Evolutionary conservation across 2,329 filamentous ascomycete genomes (phyloP), one percentile per base, ranked within the genome.

Genomic region (Drechmeria coniospora): DNA sequence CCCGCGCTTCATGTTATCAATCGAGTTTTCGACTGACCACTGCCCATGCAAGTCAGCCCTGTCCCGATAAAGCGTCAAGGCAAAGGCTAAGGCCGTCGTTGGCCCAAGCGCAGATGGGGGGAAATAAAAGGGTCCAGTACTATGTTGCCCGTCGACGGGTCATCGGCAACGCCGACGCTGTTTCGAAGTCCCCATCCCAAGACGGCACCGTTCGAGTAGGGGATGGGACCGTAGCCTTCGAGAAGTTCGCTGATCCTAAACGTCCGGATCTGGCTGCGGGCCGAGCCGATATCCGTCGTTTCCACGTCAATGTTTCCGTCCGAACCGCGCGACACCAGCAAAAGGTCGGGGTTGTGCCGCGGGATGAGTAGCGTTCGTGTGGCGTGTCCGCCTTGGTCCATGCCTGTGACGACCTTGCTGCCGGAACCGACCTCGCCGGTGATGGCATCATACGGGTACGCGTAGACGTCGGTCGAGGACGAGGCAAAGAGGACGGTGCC

Each of bases 131-230:
- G 25, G 12, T 27, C 17, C 24, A 28, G 28, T 34, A 45, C 43
- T 28, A 68, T 55, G 13, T 54, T 51, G 4, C 64, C 60, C 2
- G 57, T 58, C 6, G 43, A 32, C 3, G 55, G 59, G 32, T 77
- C 57, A 45, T 77, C 72, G 16, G 59, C 73, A 4, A 81, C 51
- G 10, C 76, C 76, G 3, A 80, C 74, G 3, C 68, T 70, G 47
- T 82, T 82, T 16, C 76, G 60, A 15, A 82, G 56, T 12, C 77
- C 76, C 74, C 74, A 80, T 11, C 72, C 64, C 4, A 67, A 42
- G 4, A 61, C 36, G 6, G 38, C 39, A 9, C 63, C 63, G 11
- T 65, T 33, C 52, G 55, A 40, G 27, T 61, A 65, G 26, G 62
- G 46, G 34, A 31, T 34, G 4, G 46, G 26, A 15, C 26, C 37